phyloP scores from a whole-genome alignment of 148 eudicot species.

The Rhododendron griersonianum region DNA sequence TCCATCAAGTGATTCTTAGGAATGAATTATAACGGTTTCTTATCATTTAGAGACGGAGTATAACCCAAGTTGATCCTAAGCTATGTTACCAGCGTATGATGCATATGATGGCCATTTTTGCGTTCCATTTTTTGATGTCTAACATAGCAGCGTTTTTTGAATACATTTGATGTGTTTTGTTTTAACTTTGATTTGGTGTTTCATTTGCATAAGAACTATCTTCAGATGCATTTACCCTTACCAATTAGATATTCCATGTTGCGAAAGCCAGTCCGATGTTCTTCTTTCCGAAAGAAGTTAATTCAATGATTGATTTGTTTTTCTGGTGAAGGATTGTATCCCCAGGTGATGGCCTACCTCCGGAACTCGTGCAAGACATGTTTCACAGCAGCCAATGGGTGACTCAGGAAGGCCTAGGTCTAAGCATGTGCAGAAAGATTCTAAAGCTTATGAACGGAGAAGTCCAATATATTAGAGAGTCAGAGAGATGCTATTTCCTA shows the following conservation, averaged over 20 bases:
- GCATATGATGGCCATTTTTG: background rate
- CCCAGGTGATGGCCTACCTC: conserved; percentile 91
- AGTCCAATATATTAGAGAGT: conserved; percentile 89
- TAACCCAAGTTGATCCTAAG: background rate
- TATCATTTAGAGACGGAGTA: background rate
- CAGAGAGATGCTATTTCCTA: conserved; percentile 79
- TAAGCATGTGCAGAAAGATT: conserved; percentile 81
- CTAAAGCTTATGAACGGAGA: conserved; percentile 83
- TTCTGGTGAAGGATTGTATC: conserved; percentile 57
- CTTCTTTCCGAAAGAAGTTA: background rate
- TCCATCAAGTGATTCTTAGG: background rate
- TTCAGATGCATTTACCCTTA: background rate
- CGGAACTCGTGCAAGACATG: conserved; percentile 85
- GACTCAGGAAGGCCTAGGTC: conserved; percentile 84
- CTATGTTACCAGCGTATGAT: background rate
- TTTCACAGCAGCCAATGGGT: conserved; percentile 75
- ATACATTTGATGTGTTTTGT: background rate
- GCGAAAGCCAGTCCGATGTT: background rate
- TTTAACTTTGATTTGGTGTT: conserved; percentile 4
- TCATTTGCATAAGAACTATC: background rate
- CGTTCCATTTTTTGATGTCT: background rate
- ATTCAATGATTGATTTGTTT: conserved; percentile 1
- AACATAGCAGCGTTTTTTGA: background rate
- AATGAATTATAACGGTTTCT: background rate
- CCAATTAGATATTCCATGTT: background rate